These are phyloP conservation scores for Candida anglica DNA, from an alignment of 805 yeast genomes.

Conservation along the genomic window DNA sequence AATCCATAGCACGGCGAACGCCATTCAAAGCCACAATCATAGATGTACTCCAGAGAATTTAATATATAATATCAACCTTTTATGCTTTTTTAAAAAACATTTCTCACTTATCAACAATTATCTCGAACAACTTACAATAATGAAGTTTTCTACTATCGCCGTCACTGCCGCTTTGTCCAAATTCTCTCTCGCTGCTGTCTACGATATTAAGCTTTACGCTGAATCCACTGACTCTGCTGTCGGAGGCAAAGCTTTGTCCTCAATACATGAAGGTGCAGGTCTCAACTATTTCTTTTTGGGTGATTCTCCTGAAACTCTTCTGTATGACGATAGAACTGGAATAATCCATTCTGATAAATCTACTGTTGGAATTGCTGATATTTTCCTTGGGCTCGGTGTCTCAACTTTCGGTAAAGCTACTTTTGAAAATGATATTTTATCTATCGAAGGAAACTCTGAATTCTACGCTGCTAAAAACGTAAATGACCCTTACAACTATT, in stretches of 20 bases:
- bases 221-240: conserved; percentile 21
- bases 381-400: conserved; percentile 4
- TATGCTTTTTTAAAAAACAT: no score
- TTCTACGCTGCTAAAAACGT: conserved; percentile 24
- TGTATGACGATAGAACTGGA: conserved; percentile 13
- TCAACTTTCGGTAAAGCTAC: conserved; percentile 7
- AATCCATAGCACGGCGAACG: no score
- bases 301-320: conserved; percentile 12
- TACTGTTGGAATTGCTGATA: background rate
- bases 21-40: no score
- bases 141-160: no score
- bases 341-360: background rate
- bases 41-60: no score
- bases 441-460: conserved; percentile 12
- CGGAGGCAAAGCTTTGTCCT: conserved; percentile 22
- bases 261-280: conserved; percentile 44
- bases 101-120: no score
- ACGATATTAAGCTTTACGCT: conserved; percentile 14
- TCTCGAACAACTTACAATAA: no score
- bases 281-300: conserved; percentile 35
- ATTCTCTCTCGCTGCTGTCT: conserved; percentile 5
- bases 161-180: no score
- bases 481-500: conserved; percentile 25
- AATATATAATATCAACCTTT: no score
- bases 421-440: conserved; percentile 13